Base-by-base conservation (phyloP, 768 basidiomycete genomes). In the Podaxis pistillaris region DNA sequence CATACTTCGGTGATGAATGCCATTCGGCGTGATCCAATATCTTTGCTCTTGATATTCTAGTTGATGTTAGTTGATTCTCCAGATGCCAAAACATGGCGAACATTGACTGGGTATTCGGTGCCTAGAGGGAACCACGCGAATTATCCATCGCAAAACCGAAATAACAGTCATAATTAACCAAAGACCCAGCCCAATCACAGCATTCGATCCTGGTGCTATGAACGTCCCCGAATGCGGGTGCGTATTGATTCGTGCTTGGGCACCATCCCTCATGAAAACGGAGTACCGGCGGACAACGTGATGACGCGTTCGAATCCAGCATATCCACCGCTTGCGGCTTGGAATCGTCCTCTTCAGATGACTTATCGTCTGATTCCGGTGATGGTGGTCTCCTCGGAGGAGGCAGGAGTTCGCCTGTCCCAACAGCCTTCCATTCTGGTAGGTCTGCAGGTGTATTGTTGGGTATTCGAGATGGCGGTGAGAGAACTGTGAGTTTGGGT, bases 241-340 rank as follows among this genome's bases (percentile, higher is more conserved):
- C 6, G 91, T 80, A 11, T 81, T 80, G 30, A 93, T 81, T 63
- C 80, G 80, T 17, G 79, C 79, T 53, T 83, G 81, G 19, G 19
- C 76, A 67, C 44, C 72, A 72, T 3, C 74, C 76, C 4, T 77
- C 73, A 15, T 78, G 72, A 63, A 79, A 81, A 1, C 73, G 72
- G 15, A 82, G 69, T 1, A 71, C 63, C 0, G 82, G 82, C 3
- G 80, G 79, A 4, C 79, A 72, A 13, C 90, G 83, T 1, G 89
- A 92, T 9, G 90, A 85, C 47, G 79, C 80, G 65, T 84, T 90
- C 44, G 82, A 81, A 69, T 93, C 89, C 1, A 91, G 91, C 60
- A 92, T 78, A 4, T 76, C 86, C 0, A 78, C 70, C 4, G 73
- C 68, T 19, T 78, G 75, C 12, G 75, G 73, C 50, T 79, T 76